These are phyloP conservation scores for Calocera viscosa DNA, from an alignment of 768 basidiomycete genomes.

Conservation along the genomic window DNA sequence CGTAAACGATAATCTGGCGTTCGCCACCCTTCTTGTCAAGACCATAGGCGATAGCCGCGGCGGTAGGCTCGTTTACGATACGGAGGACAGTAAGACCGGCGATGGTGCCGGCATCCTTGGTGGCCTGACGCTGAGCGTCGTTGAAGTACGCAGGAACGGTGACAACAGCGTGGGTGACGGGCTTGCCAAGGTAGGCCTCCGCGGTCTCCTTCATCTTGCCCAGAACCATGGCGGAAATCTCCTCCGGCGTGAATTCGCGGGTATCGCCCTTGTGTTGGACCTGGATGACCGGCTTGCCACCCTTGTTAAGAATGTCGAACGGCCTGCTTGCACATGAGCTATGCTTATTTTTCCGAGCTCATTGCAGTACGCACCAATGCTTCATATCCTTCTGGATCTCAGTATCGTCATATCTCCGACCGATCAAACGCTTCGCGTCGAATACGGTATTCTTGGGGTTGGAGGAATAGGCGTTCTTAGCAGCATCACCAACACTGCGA, in stretches of 20 bases:
- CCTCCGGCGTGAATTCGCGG: constrained; percentile 81
- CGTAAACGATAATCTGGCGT: constrained; percentile 93
- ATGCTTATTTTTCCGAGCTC: background rate
- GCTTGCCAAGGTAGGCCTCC: constrained; percentile 90
- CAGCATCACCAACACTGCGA: constrained; percentile 74
- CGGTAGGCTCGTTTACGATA: constrained; percentile 96
- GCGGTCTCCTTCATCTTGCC: constrained; percentile 99
- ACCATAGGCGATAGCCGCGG: constrained; percentile 95
- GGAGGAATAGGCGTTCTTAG: constrained; percentile 89
- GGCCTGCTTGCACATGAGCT: constrained; percentile 29
- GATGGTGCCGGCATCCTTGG: constrained; percentile 94
- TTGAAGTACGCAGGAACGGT: constrained; percentile 99
- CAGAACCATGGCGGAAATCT: constrained; percentile 91
- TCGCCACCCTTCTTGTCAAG: constrained; percentile 92
- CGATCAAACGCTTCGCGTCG: constrained; percentile 91
- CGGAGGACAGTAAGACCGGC: constrained; percentile 90
- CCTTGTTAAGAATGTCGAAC: constrained; percentile 67
- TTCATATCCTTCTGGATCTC: constrained; percentile 74
- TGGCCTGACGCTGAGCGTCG: constrained; percentile 97
- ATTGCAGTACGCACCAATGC: constrained; percentile 44
- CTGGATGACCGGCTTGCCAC: constrained; percentile 65
- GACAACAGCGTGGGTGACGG: constrained; percentile 94
- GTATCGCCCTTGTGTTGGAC: constrained; percentile 68
- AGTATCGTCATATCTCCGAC: constrained; percentile 67
- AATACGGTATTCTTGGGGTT: constrained; percentile 92